Base-by-base conservation (phyloP, 2,329 filamentous ascomycete genomes). In the Paramyrothecium roridum region DNA sequence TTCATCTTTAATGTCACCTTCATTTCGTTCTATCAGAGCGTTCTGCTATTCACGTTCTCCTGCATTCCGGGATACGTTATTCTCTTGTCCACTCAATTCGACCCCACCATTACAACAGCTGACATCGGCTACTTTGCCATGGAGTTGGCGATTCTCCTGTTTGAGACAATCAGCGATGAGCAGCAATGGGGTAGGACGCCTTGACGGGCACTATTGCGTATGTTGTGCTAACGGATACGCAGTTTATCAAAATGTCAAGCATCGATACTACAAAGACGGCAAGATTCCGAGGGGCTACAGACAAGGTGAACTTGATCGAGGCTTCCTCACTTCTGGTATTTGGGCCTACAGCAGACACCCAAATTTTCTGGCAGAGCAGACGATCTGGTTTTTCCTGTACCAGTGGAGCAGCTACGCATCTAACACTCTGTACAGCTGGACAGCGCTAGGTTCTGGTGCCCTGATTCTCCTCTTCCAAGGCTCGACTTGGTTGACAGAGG, bases 321-420 rank as follows among this genome's bases (percentile, higher is more conserved):
- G 95, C 46, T 99, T 99, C 74, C 81, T 90, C 60, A 88, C 90
- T 10, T 85, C 81, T 4, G 95, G 95, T 0, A 78, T 99, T 8
- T 99, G 90, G 88, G 88, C 86, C 1, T 92, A 87, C 77, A 93
- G 89, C 63, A 84, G 95, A 48, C 96, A 99, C 71, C 95, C 95
- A 50, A 99, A 99, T 72, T 99, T 98, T 67, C 85, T 90, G 6
- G 91, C 90, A 6, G 95, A 99, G 74, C 95, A 98, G 74, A 79
- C 86, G 30, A 86, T 98, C 64, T 99, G 95, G 95, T 80, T 96
- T 53, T 76, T 86, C 10, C 73, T 98, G 52, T 98, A 98, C 72
- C 84, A 91, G 66, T 99, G 93, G 95, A 85, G 83, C 61, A 93
- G 89, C 72, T 88, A 85, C 68, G 82, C 86, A 54, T 90, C 87